Evolutionary conservation across 1,284 basidiomycete species (phyloP), one percentile per base, ranked within the genome.

Genomic region (Trichosporon asahii): DNA sequence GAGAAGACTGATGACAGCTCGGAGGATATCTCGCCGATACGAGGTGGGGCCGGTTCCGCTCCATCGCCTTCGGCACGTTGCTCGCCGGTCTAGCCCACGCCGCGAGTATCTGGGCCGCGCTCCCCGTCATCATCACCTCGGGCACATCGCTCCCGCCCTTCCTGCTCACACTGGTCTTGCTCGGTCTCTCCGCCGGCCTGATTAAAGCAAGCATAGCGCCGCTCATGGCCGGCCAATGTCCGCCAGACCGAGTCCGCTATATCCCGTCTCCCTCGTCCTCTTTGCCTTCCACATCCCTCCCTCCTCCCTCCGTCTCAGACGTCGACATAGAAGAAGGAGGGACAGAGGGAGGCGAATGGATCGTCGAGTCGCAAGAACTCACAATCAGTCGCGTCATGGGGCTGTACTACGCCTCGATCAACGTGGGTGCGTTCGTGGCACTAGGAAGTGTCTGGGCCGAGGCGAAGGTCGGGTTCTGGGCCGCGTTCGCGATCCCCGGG

Each of bases 401-500:
- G 2, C 40, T 44, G 40, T 44, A 44, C 40, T 44, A 44, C 40
- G 40, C 40, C 18, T 44, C 40, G 40, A 44, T 44, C 40, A 44
- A 44, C 8, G 40, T 44, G 15, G 40, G 40, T 18, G 40, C 40
- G 5, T 44, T 44, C 15, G 40, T 44, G 5, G 40, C 40, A 4
- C 40, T 44, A 3, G 40, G 14, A 71, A 71, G 6, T n/a, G 40
- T 44, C 11, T 44, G 40, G 40, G 40, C 40, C 15, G 40, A 44
- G 8, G 40, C 40, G 68, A 72, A 71, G 40, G 71, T 75, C 40
- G 74, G 73, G 3, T 75, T 74, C 66, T 75, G 74, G 74, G 66
- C 72, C n/a, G 73, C 74, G 0, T 75, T 72, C 64, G 44, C 73
- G 3, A 74, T 75, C 33, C 73, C 74, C 18, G 71, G 74, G 71